Evolutionary conservation across 2,329 filamentous ascomycete species (phyloP).

Genomic region (Trichoderma sp.): DNA sequence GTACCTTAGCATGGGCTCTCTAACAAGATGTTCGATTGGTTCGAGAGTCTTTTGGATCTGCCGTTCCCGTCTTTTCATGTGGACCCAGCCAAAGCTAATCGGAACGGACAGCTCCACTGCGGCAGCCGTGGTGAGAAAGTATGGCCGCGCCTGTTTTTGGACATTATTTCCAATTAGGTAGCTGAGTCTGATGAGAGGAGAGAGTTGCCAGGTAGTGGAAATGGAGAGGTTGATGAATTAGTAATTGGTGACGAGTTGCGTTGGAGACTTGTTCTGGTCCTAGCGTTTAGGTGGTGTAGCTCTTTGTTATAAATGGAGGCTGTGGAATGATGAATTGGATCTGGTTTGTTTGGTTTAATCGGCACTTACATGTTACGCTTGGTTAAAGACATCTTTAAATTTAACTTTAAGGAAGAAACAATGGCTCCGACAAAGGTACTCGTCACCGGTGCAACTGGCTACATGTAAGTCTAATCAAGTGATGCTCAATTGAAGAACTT

Average conservation of each 20-base stretch:
- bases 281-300: neutral
- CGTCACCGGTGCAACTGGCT: slow-evolving; percentile 31
- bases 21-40: neutral
- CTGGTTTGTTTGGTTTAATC: neutral
- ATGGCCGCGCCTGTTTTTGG: slow-evolving; percentile 2
- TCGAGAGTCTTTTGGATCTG: neutral
- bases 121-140: neutral
- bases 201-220: neutral
- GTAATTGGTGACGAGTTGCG: neutral
- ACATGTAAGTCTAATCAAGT: slow-evolving; percentile 24
- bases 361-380: neutral
- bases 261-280: neutral
- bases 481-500: too few species aligned
- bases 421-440: slow-evolving; percentile 28
- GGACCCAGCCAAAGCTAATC: neutral
- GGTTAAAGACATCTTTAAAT: neutral
- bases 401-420: neutral
- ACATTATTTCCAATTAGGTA: neutral
- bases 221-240: neutral
- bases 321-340: neutral
- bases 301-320: neutral
- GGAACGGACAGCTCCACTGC: neutral
- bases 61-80: neutral
- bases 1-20: neutral
- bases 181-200: neutral